A percentile compares a stretch with the other conserved stretches of the same genome.
phyloP scores from a whole-genome alignment of 225 moss, liverwort and hornwort genomes.

The Pseudoscleropodium purum region DNA sequence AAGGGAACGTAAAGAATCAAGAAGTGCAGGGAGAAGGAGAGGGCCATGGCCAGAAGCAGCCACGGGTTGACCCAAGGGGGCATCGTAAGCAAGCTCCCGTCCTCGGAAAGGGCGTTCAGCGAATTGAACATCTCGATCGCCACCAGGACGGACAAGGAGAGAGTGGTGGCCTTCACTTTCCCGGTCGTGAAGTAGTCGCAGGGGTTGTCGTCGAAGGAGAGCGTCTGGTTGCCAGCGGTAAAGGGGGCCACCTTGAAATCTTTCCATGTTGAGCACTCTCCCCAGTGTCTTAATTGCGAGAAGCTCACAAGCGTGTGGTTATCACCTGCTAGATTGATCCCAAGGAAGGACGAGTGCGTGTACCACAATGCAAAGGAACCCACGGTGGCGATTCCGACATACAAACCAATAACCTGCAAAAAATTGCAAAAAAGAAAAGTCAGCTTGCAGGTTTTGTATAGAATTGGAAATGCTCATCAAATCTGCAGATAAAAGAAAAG shows the following conservation, averaged over 20 bases:
- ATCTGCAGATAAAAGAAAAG: background rate
- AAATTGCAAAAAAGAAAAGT: background rate
- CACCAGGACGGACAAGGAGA: slow-evolving; percentile 78
- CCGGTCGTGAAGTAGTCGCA: slow-evolving; percentile 90
- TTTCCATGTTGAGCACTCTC: slow-evolving; percentile 73
- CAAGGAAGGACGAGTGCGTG: slow-evolving; percentile 77
- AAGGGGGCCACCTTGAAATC: slow-evolving; percentile 78
- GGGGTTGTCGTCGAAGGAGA: slow-evolving; percentile 64
- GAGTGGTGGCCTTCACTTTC: slow-evolving; percentile 85
- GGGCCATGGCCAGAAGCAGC: slow-evolving; percentile 67
- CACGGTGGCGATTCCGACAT: slow-evolving; percentile 87
- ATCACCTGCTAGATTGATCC: slow-evolving; percentile 73
- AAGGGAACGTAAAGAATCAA: slow-evolving; percentile 79
- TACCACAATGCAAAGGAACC: slow-evolving; percentile 90
- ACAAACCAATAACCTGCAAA: slow-evolving; percentile 80
- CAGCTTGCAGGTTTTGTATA: background rate
- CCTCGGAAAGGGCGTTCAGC: slow-evolving; percentile 86
- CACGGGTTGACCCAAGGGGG: slow-evolving; percentile 93
- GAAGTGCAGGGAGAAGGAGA: slow-evolving; percentile 75
- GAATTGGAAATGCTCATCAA: background rate
- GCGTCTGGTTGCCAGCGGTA: slow-evolving; percentile 58
- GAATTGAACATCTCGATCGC: slow-evolving; percentile 98
- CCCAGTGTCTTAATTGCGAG: slow-evolving; percentile 69
- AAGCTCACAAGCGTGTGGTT: slow-evolving; percentile 73
- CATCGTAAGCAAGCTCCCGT: slow-evolving; percentile 76